phyloP scores from a whole-genome alignment of 352 stramenopile species.

The Phytophthora agathidicida region DNA sequence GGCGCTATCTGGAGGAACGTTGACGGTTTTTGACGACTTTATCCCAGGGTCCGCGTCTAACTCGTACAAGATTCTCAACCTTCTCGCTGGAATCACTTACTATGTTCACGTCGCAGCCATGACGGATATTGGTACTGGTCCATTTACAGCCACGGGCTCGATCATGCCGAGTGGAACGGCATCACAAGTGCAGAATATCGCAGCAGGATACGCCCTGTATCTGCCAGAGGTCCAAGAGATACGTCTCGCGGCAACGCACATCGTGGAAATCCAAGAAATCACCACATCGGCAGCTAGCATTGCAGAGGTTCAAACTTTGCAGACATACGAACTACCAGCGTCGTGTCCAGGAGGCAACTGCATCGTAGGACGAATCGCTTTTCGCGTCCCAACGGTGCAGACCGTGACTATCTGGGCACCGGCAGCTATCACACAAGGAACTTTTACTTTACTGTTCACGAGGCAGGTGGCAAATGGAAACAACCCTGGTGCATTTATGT shows the following conservation, averaged over 20 bases:
- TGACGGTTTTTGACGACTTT: constrained; percentile 52
- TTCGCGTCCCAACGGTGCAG: constrained; percentile 76
- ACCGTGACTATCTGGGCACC: constrained; percentile 63
- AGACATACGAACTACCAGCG: constrained; percentile 50
- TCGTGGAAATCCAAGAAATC: constrained; percentile 75
- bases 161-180: constrained; percentile 59
- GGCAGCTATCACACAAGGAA: constrained; percentile 58
- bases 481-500: constrained; percentile 30
- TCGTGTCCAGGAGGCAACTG: constrained; percentile 56
- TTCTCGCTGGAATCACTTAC: constrained; percentile 73
- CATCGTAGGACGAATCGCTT: constrained; percentile 60
- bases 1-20: constrained; percentile 17
- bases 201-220: constrained; percentile 61
- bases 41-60: constrained; percentile 52
- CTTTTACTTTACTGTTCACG: constrained; percentile 53
- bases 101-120: constrained; percentile 65
- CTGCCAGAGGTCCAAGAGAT: constrained; percentile 74
- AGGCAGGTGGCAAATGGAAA: constrained; percentile 31
- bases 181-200: constrained; percentile 55
- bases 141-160: constrained; percentile 41
- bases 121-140: constrained; percentile 60
- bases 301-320: constrained; percentile 75
- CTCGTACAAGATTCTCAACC: constrained; percentile 51
- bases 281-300: constrained; percentile 65
- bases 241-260: constrained; percentile 62